A percentile compares a stretch with the other conserved stretches of the same genome.
phyloP scores from a whole-genome alignment of 2,329 filamentous ascomycete species.

The Alternaria tenuissima region DNA sequence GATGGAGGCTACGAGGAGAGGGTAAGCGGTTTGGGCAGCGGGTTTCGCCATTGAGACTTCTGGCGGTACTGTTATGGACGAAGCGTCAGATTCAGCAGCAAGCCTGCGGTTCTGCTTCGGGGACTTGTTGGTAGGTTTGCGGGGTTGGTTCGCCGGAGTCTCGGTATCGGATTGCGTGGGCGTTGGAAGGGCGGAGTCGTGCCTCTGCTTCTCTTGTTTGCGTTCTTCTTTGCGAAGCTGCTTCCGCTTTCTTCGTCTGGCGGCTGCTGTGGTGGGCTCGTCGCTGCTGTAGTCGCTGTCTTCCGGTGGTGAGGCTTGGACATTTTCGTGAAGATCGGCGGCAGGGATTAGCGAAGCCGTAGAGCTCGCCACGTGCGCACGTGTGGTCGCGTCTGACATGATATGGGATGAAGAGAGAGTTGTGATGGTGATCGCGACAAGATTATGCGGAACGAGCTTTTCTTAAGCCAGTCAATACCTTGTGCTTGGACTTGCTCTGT shows the following conservation, averaged over 20 bases:
- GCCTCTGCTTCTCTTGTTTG: constrained; percentile 26
- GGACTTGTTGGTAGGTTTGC: constrained; percentile 28
- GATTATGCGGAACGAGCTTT: not conserved
- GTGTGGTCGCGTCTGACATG: constrained; percentile 44
- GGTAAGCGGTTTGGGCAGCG: constrained; percentile 39
- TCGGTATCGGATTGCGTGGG: constrained; percentile 33
- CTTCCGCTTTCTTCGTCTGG: constrained; percentile 29
- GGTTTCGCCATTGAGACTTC: constrained; percentile 31
- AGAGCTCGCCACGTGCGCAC: constrained; percentile 46
- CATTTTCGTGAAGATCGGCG: constrained; percentile 31
- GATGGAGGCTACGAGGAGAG: constrained; percentile 82
- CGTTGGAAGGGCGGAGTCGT: constrained; percentile 22
- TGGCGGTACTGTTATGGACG: not conserved
- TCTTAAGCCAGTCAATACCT: not conserved
- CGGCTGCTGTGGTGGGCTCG: constrained; percentile 2
- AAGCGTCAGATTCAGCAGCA: not conserved
- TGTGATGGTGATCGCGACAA: not conserved
- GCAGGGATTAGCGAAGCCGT: constrained; percentile 28
- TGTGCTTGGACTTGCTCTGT: not conserved
- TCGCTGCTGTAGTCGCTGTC: constrained; percentile 14
- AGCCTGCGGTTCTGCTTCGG: constrained; percentile 9
- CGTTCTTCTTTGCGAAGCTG: constrained; percentile 41
- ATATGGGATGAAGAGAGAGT: not conserved
- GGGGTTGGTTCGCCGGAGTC: constrained; percentile 2
- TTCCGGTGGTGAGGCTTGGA: constrained; percentile 20